Evolutionary conservation across 768 basidiomycete species (phyloP).

Genomic region (Kockovaella imperatae): DNA sequence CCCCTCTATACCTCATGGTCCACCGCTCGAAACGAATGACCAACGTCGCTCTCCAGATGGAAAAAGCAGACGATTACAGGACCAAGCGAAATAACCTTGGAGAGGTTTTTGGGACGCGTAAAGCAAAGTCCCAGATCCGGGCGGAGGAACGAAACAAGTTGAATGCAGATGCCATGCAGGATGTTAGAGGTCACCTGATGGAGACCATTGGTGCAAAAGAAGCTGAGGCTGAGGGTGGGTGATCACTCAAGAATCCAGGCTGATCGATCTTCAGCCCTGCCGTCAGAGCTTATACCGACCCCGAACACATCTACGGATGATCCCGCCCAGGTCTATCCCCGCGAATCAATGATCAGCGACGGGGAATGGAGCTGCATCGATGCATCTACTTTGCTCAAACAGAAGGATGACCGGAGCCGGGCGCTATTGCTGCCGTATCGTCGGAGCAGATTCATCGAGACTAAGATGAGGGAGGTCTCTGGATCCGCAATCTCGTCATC

Average conservation of each 20-base stretch:
- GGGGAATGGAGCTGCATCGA: constrained; percentile 70
- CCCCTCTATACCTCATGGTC: constrained; percentile 56
- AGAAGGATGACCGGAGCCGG: constrained; percentile 51
- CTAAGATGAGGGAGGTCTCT: constrained; percentile 35
- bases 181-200: constrained; percentile 71
- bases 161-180: constrained; percentile 78
- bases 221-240: constrained; percentile 60
- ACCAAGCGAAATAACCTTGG: constrained; percentile 72
- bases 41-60: constrained; percentile 2
- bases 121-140: constrained; percentile 75
- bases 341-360: constrained; percentile 67
- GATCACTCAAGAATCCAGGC: not conserved
- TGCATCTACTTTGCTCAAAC: constrained; percentile 53
- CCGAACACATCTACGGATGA: constrained; percentile 61
- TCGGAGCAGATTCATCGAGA: constrained; percentile 62
- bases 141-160: constrained; percentile 83
- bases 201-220: constrained; percentile 71
- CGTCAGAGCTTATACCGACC: constrained; percentile 64
- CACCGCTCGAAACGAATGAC: constrained; percentile 71
- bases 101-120: constrained; percentile 89
- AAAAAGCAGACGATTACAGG: constrained; percentile 46
- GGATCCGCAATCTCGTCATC: not conserved
- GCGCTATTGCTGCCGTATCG: constrained; percentile 54
- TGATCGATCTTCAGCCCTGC: constrained; percentile 10
- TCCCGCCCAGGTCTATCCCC: constrained; percentile 55